phyloP scores from a whole-genome alignment of 805 yeast genomes.

The Saturnispora halmiae region DNA sequence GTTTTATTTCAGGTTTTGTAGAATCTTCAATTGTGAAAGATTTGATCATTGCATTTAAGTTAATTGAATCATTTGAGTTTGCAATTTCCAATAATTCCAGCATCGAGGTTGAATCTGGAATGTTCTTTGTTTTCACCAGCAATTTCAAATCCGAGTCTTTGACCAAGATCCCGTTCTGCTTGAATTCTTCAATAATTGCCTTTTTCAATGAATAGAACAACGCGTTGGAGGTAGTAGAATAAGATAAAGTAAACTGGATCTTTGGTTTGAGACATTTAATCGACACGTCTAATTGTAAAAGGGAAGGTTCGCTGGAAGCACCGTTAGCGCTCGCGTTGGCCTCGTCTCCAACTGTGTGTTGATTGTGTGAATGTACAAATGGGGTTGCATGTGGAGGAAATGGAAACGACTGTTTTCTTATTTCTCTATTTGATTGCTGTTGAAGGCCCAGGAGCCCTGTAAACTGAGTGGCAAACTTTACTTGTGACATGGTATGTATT shows the following conservation, averaged over 20 bases:
- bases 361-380: neutral
- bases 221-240: slow-evolving; percentile 17
- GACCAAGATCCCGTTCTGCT: slow-evolving; percentile 21
- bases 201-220: slow-evolving; percentile 32
- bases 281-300: neutral
- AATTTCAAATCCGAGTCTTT: slow-evolving; percentile 34
- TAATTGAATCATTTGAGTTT: neutral
- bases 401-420: slow-evolving; percentile 16
- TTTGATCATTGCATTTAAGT: slow-evolving; percentile 15
- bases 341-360: too few species aligned
- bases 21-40: slow-evolving; percentile 6
- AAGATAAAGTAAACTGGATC: slow-evolving; percentile 30
- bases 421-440: slow-evolving; percentile 6
- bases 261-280: slow-evolving; percentile 71
- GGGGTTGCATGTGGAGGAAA: slow-evolving; percentile 1
- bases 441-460: slow-evolving; percentile 1
- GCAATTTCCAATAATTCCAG: slow-evolving; percentile 10
- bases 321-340: neutral
- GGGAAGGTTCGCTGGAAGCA: neutral
- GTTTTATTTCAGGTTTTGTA: neutral
- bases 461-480: slow-evolving; percentile 7
- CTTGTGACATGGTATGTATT: slow-evolving; percentile 5
- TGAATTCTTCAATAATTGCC: slow-evolving; percentile 18
- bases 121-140: slow-evolving; percentile 42
- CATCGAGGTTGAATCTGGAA: slow-evolving; percentile 35